Percentiles rank a stretch among this genome's conserved stretches.
Conservation (phyloP, 1,284 basidiomycete species). For the Sporisorium sorghi region DNA sequence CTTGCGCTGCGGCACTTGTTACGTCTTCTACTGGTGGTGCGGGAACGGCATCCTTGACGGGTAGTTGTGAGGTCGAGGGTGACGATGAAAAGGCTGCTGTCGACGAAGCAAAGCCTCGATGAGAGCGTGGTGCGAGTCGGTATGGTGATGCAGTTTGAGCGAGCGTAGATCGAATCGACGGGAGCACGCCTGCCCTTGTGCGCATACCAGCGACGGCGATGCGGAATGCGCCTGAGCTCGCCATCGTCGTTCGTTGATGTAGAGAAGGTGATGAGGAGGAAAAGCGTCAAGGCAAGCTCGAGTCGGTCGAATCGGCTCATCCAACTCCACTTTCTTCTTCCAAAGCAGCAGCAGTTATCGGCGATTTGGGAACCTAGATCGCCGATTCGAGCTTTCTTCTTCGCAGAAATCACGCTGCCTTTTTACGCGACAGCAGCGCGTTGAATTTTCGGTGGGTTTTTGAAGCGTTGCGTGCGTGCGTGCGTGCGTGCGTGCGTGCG, state of each 20-base stretch:
- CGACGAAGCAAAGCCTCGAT: conserved; percentile 32
- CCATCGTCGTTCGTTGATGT: conserved; percentile 7
- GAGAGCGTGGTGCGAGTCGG: background rate
- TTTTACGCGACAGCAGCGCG: conserved; percentile 41
- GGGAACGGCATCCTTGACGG: background rate
- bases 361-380: conserved; percentile 1
- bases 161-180: conserved; percentile 4
- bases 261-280: background rate
- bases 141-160: background rate
- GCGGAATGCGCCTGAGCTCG: conserved; percentile 18
- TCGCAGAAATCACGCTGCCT: background rate
- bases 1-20: conserved; percentile 10
- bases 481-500: conserved; percentile 20
- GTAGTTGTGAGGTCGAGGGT: conserved; percentile 7
- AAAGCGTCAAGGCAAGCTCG: background rate
- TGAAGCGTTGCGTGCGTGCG: too few species aligned
- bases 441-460: background rate
- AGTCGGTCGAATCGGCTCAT: too few species aligned
- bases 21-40: background rate
- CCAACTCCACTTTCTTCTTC: conserved; percentile 33
- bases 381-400: conserved; percentile 15
- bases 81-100: conserved; percentile 1
- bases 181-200: conserved; percentile 13
- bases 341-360: conserved; percentile 14
- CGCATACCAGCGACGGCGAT: conserved; percentile 22